A percentile compares a stretch with the other conserved stretches of the same genome.
Conservation (phyloP, 768 basidiomycete species). For the Russula abietina region DNA sequence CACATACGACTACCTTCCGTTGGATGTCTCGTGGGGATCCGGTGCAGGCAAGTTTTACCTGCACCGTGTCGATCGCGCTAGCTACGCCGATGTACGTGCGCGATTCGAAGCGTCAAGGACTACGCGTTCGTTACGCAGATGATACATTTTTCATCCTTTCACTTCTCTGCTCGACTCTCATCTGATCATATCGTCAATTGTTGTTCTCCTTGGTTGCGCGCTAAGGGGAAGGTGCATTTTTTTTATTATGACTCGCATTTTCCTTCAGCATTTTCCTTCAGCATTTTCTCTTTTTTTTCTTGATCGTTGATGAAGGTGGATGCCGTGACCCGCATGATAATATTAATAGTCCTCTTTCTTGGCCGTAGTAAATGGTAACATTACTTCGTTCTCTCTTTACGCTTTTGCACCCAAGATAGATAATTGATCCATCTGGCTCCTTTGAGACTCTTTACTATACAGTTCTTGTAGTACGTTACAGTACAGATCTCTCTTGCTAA, state of each 20-base stretch:
- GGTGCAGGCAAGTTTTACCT: constrained; percentile 65
- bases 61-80: constrained; percentile 69
- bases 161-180: neutral
- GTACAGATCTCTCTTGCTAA: constrained; percentile 12
- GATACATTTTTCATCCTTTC: neutral
- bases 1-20: constrained; percentile 32
- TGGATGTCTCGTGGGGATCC: constrained; percentile 74
- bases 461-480: constrained; percentile 14
- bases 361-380: neutral
- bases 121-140: constrained; percentile 22
- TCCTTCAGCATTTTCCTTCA: neutral
- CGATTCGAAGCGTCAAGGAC: constrained; percentile 22
- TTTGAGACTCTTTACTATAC: constrained; percentile 1
- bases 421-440: constrained; percentile 3
- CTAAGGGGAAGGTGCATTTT: neutral
- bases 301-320: neutral
- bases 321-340: neutral
- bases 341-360: neutral
- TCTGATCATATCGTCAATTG: constrained; percentile 1
- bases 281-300: neutral
- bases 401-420: neutral
- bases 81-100: constrained; percentile 38
- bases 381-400: neutral
- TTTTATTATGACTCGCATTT: neutral
- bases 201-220: neutral